Evolutionary conservation across 768 basidiomycete species (phyloP).

Genomic region (Pleurotus tuoliensis): DNA sequence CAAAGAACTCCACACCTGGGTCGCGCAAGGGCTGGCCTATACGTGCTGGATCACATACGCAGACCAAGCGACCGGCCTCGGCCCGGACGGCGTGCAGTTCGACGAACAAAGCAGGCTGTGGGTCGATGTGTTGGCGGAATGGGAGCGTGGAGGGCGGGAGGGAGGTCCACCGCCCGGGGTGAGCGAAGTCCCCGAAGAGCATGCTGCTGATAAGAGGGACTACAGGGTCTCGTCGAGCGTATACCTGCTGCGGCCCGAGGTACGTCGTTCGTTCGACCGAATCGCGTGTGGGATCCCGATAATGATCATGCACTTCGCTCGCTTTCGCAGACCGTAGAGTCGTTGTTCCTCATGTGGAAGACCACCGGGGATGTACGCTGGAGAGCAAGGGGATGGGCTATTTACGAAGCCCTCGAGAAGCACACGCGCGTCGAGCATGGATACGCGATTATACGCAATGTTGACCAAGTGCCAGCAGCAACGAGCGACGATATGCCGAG

Average conservation of each 20-base stretch:
- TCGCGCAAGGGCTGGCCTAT: conserved; percentile 70
- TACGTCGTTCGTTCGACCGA: conserved; percentile 24
- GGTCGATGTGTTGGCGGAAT: conserved; percentile 46
- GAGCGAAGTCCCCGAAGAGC: conserved; percentile 19
- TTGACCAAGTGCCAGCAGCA: conserved; percentile 35
- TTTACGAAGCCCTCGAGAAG: conserved; percentile 64
- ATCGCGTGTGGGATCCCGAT: not conserved
- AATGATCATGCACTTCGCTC: not conserved
- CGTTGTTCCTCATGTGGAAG: conserved; percentile 67
- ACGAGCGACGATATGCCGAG: conserved; percentile 70
- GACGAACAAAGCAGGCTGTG: conserved; percentile 28
- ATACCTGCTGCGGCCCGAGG: conserved; percentile 73
- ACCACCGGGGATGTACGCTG: conserved; percentile 64
- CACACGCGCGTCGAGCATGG: conserved; percentile 55
- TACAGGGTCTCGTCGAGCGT: conserved; percentile 41
- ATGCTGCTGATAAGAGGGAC: conserved; percentile 33
- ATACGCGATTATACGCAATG: conserved; percentile 56
- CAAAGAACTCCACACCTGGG: conserved; percentile 61
- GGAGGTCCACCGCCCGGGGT: conserved; percentile 51
- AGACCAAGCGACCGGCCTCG: conserved; percentile 65
- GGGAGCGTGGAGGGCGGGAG: conserved; percentile 40
- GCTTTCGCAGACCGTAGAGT: conserved; percentile 59
- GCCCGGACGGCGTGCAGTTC: conserved; percentile 56
- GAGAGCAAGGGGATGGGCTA: conserved; percentile 67
- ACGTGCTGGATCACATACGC: conserved; percentile 70